Evolutionary conservation across 805 yeast genomes (phyloP).

Genomic region (Saccharomycopsis babjevae): DNA sequence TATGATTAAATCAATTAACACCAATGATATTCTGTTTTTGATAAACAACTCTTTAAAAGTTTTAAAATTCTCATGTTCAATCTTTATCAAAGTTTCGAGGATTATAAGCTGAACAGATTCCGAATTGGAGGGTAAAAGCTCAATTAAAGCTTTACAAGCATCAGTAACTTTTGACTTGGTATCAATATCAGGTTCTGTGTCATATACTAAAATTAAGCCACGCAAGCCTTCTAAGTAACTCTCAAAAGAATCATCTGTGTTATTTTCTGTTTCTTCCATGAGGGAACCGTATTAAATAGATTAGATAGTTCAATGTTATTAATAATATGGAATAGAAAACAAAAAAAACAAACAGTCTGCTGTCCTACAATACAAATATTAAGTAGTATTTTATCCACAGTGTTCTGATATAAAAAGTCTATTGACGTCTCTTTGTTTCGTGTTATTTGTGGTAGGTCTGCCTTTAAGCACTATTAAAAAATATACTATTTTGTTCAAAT

Average conservation of each 20-base stretch:
- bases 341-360: not conserved
- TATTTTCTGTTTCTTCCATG: not conserved
- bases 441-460: not conserved
- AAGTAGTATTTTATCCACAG: no score
- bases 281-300: not conserved
- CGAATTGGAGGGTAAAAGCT: slow-evolving; percentile 15
- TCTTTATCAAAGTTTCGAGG: slow-evolving; percentile 2
- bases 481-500: not conserved
- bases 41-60: slow-evolving; percentile 11
- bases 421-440: not conserved
- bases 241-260: not conserved
- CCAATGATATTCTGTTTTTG: slow-evolving; percentile 4
- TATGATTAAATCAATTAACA: slow-evolving; percentile 7
- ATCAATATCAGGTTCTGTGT: slow-evolving; percentile 4
- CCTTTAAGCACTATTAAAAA: not conserved
- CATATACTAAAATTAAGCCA: slow-evolving; percentile 6
- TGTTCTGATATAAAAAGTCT: no score
- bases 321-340: not conserved
- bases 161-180: slow-evolving; percentile 12
- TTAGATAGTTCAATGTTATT: not conserved
- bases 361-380: no score
- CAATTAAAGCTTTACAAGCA: slow-evolving; percentile 10
- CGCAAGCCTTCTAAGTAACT: slow-evolving; percentile 1
- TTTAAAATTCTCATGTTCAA: slow-evolving; percentile 5
- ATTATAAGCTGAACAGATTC: slow-evolving; percentile 13